Percentiles rank a stretch among this genome's conserved stretches.
phyloP scores from a whole-genome alignment of 2,329 filamentous ascomycete genomes.

The Cladosporium sp. region DNA sequence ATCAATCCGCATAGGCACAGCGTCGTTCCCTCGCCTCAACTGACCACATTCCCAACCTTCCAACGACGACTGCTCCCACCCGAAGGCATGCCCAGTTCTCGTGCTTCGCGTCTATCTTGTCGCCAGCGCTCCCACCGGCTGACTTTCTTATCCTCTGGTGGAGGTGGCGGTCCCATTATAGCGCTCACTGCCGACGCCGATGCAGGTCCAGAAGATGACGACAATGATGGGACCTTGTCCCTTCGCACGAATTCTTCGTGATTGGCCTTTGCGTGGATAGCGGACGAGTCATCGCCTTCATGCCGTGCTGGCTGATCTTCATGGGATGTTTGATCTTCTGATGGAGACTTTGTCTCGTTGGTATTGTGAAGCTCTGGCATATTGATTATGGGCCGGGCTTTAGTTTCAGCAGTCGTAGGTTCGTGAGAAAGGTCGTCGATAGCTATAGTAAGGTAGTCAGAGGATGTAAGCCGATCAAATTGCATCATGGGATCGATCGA shows the following conservation, averaged over 20 bases:
- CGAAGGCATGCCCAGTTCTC: background rate
- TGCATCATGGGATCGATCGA: background rate
- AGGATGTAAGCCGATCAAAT: background rate
- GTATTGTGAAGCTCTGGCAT: background rate
- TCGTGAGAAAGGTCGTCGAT: background rate
- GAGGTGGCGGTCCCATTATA: conserved; percentile 1
- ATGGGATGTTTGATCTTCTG: background rate
- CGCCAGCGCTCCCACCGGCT: background rate
- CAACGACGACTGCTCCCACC: background rate
- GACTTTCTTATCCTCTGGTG: background rate
- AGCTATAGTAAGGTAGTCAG: background rate
- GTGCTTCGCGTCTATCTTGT: background rate
- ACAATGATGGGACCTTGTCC: background rate
- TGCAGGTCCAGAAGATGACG: background rate
- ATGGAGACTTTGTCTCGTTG: background rate
- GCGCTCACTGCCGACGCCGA: background rate
- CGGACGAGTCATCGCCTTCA: background rate
- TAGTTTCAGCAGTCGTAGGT: background rate
- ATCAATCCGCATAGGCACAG: background rate
- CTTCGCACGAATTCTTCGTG: background rate
- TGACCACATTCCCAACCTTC: background rate
- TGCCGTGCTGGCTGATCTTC: background rate
- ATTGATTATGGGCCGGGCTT: background rate
- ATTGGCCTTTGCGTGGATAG: background rate
- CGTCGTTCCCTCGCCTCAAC: background rate